Base-by-base conservation (phyloP, 208 protist species). In the Perkinsela sp. region DNA sequence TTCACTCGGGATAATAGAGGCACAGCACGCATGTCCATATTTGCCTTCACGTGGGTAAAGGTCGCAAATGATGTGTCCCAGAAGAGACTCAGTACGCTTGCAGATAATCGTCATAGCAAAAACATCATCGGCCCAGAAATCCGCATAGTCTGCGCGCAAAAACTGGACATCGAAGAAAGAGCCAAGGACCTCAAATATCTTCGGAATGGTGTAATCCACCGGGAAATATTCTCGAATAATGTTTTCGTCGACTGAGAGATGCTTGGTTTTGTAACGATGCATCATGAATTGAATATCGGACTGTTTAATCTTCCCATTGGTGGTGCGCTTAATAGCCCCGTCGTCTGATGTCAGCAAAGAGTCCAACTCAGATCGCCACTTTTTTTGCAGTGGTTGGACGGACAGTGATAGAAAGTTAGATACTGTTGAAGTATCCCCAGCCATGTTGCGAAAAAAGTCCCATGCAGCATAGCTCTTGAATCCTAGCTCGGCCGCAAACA, bases 191-290 rank as follows among this genome's bases (percentile, higher is more conserved):
- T 83, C 75, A 69, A 90, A 86, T 29, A 90, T 71, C 31, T 77
- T 82, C 66, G 83, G 77, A 29, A 90, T 76, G 67, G 84, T 86
- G 65, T 70, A 72, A 70, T 87, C 76, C 75, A 86, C 78, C 29
- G 82, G 84, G 73, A 90, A 88, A 71, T 88, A 86, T 76, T 90
- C 80, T 70, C 86, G 82, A 48, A 90, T 88, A 30, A 76, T 76
- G 0, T 76, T 85, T 73, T 90, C 85, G 69, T 76, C 81, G 28
- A 90, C 82, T 48, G 86, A 82, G 48, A 90, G 74, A 65, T 81
- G 73, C n/a, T 78, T 81, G 70, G 78, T 75, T 75, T 87, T 86
- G 69, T 85, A 77, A 48, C 84, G 73, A 71, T 87, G 84, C 28
- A 88, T 88, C 78, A 81, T 80, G 73, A 87, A 90, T 22, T 72